A percentile compares a stretch with the other conserved stretches of the same genome.
Conservation (phyloP, 257 asterid species). For the Orobanche coerulescens region DNA sequence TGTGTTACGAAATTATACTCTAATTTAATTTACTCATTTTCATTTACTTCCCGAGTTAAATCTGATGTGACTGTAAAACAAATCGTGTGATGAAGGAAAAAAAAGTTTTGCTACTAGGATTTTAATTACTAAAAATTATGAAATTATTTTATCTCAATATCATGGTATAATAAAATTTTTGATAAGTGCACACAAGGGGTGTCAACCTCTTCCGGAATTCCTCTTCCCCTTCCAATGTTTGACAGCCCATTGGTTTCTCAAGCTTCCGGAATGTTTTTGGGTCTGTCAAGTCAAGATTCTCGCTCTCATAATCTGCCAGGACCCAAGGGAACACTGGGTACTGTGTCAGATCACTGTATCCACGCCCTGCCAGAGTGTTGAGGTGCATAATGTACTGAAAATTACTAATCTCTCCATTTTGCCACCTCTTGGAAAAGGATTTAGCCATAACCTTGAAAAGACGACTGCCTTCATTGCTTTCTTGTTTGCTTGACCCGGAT, state of each 20-base stretch:
- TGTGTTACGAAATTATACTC: too few species aligned
- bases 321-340: conserved; percentile 99
- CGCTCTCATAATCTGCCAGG: conserved; percentile 93
- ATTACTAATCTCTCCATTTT: conserved; percentile 98
- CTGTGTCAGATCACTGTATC: conserved; percentile 98
- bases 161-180: neutral
- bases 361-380: conserved; percentile 98
- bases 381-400: conserved; percentile 99
- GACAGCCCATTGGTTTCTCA: conserved; percentile 96
- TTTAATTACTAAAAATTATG: too few species aligned
- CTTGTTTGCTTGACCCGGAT: conserved; percentile 88
- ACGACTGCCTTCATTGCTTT: conserved; percentile 93
- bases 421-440: conserved; percentile 99
- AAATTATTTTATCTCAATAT: too few species aligned
- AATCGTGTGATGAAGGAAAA: too few species aligned
- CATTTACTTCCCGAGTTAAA: too few species aligned
- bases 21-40: too few species aligned
- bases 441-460: conserved; percentile 93
- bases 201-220: conserved; percentile 89
- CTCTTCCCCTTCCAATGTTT: conserved; percentile 90
- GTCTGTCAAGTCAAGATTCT: conserved; percentile 66
- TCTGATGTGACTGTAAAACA: too few species aligned
- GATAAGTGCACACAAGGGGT: conserved; percentile 12
- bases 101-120: too few species aligned
- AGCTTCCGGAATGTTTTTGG: conserved; percentile 91